Evolutionary conservation across 1,139 yeast species (phyloP), one percentile per base, ranked within the genome.

Genomic region (Yamadazyma taylorii): DNA sequence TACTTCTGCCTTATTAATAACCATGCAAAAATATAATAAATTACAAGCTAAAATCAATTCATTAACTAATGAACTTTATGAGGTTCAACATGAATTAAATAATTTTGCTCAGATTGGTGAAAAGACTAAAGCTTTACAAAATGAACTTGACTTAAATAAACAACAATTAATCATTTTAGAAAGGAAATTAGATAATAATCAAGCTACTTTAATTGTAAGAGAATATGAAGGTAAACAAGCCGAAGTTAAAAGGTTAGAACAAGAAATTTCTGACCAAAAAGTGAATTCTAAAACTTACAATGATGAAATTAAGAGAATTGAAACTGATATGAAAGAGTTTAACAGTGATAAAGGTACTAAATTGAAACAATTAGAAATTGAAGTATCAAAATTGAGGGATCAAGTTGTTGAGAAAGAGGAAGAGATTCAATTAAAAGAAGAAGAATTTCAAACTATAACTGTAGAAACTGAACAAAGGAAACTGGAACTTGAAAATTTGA

Each of bases 271-370:
- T 1, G 57, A 56, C 13, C 69, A 73, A 24, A 58, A 66, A 28
- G 42, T 50, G 3, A 55, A 55, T 17, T 47, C 60, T 17, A 36
- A 41, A 14, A 46, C 55, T 30, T 58, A 63, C 42, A 50, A 61
- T 29, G 39, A 42, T 1, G 86, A 81, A 30, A 75, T 87, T n/a
- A 46, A 53, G 7, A 57, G 57, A 5, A 81, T 87, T 39, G 88
- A 85, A 53, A 74, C 68, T 24, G 98, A 94, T 57, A 86, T 89
- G 69, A 69, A 72, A 36, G 98, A 94, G 50, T 90, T 90, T 58
- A 79, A 78, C 43, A 70, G 67, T 38, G 86, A 94, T 57, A 90
- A 89, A 50, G 88, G 90, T 1, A 76, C 83, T 1, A 94, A 92
- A 57, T 69, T 94, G 41, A 78, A 79, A 38, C 78, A 85, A 47